These are phyloP conservation scores for Talaromyces atroroseus DNA, from an alignment of 2,329 filamentous ascomycete genomes.

Conservation along the genomic window DNA sequence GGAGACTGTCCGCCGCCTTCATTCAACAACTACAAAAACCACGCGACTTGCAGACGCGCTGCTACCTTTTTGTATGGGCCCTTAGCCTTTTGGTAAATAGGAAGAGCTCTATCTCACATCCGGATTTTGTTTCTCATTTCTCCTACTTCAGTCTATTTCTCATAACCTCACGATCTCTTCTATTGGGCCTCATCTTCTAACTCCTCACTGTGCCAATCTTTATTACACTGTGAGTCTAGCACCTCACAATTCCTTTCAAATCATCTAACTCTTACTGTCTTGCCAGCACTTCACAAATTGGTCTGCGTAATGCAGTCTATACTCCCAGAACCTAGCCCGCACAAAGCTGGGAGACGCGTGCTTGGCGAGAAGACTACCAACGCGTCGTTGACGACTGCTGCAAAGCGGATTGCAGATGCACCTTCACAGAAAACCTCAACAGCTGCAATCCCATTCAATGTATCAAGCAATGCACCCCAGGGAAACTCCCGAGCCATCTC, in stretches of 20 bases:
- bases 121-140: not conserved
- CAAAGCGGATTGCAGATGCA: constrained; percentile 16
- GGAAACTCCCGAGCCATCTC: constrained; percentile 26
- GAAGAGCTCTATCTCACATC: not conserved
- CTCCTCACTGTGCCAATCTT: not conserved
- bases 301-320: constrained; percentile 18
- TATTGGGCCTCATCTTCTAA: not conserved
- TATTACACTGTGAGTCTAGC: not conserved
- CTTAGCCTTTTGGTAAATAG: not conserved
- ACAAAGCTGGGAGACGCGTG: constrained; percentile 34
- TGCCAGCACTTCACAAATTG: not conserved
- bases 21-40: constrained; percentile 10
- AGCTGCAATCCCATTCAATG: constrained; percentile 24
- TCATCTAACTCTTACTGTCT: not conserved
- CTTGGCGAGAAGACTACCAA: constrained; percentile 39
- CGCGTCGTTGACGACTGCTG: constrained; percentile 33
- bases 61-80: not conserved
- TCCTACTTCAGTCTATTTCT: not conserved
- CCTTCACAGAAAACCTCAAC: constrained; percentile 20
- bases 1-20: constrained; percentile 8
- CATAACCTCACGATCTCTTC: not conserved
- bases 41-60: constrained; percentile 16
- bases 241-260: not conserved
- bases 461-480: constrained; percentile 19
- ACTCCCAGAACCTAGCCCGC: constrained; percentile 25